phyloP scores from a whole-genome alignment of 192 early-diverging fungal species.

The Coemansia sp. region DNA sequence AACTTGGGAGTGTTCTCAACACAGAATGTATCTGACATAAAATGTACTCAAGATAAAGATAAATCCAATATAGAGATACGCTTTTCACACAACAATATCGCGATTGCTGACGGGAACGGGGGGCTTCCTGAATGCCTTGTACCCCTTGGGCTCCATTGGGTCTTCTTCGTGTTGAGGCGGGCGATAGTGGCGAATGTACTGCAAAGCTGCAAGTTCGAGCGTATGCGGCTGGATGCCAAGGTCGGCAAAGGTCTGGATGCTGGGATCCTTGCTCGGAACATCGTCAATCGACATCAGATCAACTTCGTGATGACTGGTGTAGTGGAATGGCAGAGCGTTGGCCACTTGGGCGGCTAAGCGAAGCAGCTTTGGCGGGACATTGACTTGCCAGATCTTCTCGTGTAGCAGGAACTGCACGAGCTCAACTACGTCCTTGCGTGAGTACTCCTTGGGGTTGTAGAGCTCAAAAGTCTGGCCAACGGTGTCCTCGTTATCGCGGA shows the following conservation, averaged over 20 bases:
- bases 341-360: conserved; percentile 65
- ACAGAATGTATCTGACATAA: not conserved
- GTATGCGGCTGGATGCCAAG: conserved; percentile 79
- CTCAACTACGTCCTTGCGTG: conserved; percentile 69
- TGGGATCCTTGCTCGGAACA: conserved; percentile 59
- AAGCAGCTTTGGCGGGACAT: conserved; percentile 72
- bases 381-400: conserved; percentile 63
- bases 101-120: conserved; percentile 43
- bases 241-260: conserved; percentile 81
- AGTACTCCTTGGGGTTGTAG: conserved; percentile 77
- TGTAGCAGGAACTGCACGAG: conserved; percentile 67
- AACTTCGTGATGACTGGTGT: conserved; percentile 84
- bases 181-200: conserved; percentile 84
- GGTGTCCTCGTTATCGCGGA: conserved; percentile 71
- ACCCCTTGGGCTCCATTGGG: conserved; percentile 50
- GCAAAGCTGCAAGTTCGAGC: conserved; percentile 80
- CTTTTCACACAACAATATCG: conserved; percentile 47
- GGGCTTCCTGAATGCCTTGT: conserved; percentile 55
- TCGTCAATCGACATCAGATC: conserved; percentile 80
- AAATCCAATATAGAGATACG: not conserved
- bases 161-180: conserved; percentile 60
- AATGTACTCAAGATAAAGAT: not conserved
- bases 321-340: conserved; percentile 73
- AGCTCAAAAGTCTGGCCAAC: conserved; percentile 90
- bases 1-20: not conserved